Base-by-base conservation (phyloP, 345 rosid genomes). In the Syzygium aromaticum region DNA sequence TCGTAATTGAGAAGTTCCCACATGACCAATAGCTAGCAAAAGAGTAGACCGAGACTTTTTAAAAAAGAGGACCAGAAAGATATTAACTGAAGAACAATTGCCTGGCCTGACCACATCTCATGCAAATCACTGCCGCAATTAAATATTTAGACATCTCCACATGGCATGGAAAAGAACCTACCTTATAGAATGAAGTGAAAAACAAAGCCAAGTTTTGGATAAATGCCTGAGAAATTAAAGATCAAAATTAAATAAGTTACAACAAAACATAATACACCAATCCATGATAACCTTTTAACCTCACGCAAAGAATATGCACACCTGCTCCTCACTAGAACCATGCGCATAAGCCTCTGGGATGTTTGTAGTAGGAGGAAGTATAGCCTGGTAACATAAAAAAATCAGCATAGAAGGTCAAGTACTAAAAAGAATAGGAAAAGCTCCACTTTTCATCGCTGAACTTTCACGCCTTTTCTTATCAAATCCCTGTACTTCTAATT, bases 111-210 rank as follows among this genome's bases (percentile, higher is more conserved):
- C 82, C 49, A 38, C 80, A 33, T 73, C 82, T 73, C 82, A 73
- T 73, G 82, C 49, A 73, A 73, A 6, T 38, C 12, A 73, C 49
- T 73, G 82, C 27, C 14, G 8, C 49, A 19, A 73, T 73, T 73
- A 38, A 38, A 38, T 73, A 73, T 73, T 73, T 73, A 73, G 49
- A 73, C 12, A 49, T 53, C 54, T 83, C 85, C 38, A 49, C 54
- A 73, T 38, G 53, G 83, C 40, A 73, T 46, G 63, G 82, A 86
- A 77, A 73, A 86, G 33, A 40, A 87, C 91, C 92, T 94, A 87
- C 99, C 98, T 96, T 98, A 86, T 88, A 96, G 92, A 96, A 98
- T 46, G 99, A 98, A 63, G 99, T 96, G 91, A 98, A 96, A 92
- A 98, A 98, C 85, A 98, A 89, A 30, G 99, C 98, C 95, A 98